Evolutionary conservation across 345 rosid species (phyloP).

Genomic region (Diplotaxis tenuifolia): DNA sequence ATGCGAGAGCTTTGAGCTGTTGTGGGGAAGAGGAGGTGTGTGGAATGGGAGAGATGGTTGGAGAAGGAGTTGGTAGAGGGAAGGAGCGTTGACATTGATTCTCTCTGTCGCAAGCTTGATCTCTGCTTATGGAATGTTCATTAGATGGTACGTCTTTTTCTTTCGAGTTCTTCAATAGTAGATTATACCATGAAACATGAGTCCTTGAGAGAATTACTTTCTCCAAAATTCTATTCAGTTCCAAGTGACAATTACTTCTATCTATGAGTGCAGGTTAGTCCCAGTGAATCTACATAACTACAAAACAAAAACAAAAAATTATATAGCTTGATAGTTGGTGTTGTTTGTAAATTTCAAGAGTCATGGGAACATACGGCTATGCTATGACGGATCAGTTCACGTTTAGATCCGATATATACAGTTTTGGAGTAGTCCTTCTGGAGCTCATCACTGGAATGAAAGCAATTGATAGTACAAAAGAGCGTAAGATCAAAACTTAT

Average conservation of each 20-base stretch:
- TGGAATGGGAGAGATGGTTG: constrained; percentile 22
- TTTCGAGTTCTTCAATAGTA: constrained; percentile 36
- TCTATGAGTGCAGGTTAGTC: constrained; percentile 67
- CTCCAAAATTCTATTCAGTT: constrained; percentile 58
- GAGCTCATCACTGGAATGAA: constrained; percentile 87
- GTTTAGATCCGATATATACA: constrained; percentile 83
- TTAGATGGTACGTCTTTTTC: no score
- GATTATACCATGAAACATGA: constrained; percentile 80
- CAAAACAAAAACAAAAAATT: background rate
- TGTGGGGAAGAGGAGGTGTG: constrained; percentile 13
- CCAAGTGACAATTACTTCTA: constrained; percentile 67
- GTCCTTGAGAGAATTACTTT: constrained; percentile 60
- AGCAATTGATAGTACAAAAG: constrained; percentile 66
- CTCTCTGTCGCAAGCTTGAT: no score
- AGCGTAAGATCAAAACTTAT: constrained; percentile 57
- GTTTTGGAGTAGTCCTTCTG: constrained; percentile 89
- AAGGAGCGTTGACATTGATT: constrained; percentile 16
- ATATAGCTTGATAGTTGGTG: background rate
- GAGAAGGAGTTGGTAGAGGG: no score
- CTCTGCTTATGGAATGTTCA: no score
- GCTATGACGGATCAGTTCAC: constrained; percentile 95
- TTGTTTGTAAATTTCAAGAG: constrained; percentile 45
- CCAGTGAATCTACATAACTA: background rate
- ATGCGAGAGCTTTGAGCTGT: no score
- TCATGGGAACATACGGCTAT: constrained; percentile 95